Conservation (phyloP, 1,284 basidiomycete species). For the Ceratobasidium sp. region DNA sequence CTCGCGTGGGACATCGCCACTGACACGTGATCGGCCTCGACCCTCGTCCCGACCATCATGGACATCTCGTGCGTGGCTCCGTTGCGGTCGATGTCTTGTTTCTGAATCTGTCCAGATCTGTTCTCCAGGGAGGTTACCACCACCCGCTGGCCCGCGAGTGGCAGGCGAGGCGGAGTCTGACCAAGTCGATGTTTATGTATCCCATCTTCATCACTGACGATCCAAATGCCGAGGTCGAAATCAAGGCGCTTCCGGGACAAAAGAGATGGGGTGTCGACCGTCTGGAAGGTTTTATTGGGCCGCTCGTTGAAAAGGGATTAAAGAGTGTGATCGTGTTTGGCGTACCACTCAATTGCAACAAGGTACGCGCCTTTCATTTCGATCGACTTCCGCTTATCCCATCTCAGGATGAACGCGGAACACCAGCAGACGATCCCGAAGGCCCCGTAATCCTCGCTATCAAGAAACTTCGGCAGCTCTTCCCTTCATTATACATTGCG, state of each 20-base stretch:
- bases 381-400: conserved; percentile 21
- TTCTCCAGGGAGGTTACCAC: conserved; percentile 93
- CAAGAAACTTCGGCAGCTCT: conserved; percentile 79
- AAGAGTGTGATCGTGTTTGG: conserved; percentile 96
- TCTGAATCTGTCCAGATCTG: conserved; percentile 64
- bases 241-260: conserved; percentile 85
- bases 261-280: conserved; percentile 94
- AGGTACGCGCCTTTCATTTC: conserved; percentile 67
- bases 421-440: conserved; percentile 87
- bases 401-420: conserved; percentile 81
- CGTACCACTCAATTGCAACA: conserved; percentile 86
- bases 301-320: conserved; percentile 90
- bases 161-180: conserved; percentile 81
- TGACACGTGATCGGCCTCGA: conserved; percentile 9
- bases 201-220: conserved; percentile 97
- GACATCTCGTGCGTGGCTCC: conserved; percentile 31
- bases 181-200: conserved; percentile 96
- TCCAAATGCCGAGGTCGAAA: conserved; percentile 82
- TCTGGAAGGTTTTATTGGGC: conserved; percentile 88
- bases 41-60: conserved; percentile 17
- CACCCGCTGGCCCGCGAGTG: conserved; percentile 88
- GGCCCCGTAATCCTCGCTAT: conserved; percentile 96
- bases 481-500: conserved; percentile 88
- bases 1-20: conserved; percentile 22
- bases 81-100: too few species aligned